These are phyloP conservation scores for Piloderma croceum DNA, from an alignment of 768 basidiomycete species.

Conservation along the genomic window DNA sequence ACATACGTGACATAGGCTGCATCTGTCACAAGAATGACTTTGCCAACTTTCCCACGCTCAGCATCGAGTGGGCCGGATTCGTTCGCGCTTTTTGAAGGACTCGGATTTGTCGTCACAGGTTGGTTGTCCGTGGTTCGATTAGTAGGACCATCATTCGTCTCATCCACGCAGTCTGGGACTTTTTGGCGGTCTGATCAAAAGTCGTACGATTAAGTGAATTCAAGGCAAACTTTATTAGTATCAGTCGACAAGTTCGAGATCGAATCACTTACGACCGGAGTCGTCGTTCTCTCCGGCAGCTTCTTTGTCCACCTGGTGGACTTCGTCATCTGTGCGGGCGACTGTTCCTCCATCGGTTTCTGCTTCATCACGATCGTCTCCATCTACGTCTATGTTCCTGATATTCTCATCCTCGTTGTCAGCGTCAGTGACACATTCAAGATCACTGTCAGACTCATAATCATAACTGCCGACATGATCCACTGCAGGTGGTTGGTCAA, in stretches of 20 bases:
- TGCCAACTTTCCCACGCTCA: too few species aligned
- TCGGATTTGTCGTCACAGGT: too few species aligned
- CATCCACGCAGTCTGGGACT: not conserved
- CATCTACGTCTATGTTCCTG: not conserved
- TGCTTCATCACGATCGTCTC: not conserved
- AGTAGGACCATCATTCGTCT: too few species aligned
- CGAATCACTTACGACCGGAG: too few species aligned
- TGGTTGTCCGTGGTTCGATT: too few species aligned
- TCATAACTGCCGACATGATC: conserved; percentile 2
- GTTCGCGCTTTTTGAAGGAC: too few species aligned
- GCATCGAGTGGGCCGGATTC: too few species aligned
- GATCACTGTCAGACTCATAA: conserved; percentile 11
- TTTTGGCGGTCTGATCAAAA: not conserved
- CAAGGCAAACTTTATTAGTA: not conserved
- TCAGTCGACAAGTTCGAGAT: not conserved
- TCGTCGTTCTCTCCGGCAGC: not conserved
- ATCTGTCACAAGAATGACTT: not conserved
- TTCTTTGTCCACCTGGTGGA: too few species aligned
- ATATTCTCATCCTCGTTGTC: too few species aligned
- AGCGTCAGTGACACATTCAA: too few species aligned
- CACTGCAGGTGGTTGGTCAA: not conserved
- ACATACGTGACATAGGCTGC: not conserved
- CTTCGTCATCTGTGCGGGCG: not conserved
- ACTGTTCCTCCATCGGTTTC: too few species aligned
- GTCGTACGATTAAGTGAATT: not conserved